Base-by-base conservation (phyloP, 441 rosid species). In the Adansonia rubrostipa region DNA sequence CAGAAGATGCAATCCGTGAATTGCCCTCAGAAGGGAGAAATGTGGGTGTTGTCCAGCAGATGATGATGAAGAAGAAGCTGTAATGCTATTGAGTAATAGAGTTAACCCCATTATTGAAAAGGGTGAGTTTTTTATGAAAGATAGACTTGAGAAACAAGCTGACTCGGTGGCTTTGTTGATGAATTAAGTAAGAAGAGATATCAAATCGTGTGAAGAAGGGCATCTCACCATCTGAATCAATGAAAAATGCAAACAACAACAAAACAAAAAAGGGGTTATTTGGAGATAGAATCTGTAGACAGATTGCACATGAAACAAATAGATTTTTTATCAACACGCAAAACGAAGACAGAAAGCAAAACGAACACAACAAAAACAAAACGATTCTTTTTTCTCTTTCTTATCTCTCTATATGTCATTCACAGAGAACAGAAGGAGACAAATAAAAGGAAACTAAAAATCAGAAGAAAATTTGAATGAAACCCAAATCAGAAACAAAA, bases 161-260 rank as follows among this genome's bases (percentile, higher is more conserved):
- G 85, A 89, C 79, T 77, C 85, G 84, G 85, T 60, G 86, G 22
- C 22, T 77, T 44, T 19, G 75, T 75, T 51, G 36, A 47, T 62
- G 79, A 86, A 82, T 68, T 78, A 80, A 80, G 85, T 80, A 75
- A 56, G 62, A 80, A 19, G 77, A 77, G 75, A 81, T 82, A 86
- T 80, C 80, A 57, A 88, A 72, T 69, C 86, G 87, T 83, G 78
- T 78, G 77, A 74, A 77, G 85, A 82, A 73, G 86, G 79, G 94
- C 97, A 90, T 90, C 88, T 88, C 94, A 90, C 89, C 90, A 87
- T 87, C 88, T 85, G 88, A 60, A 73, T 64, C 68, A 79, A 81
- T 79, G 82, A n/a, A 78, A 53, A 28, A 17, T 24, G 73, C 56
- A 22, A 71, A 36, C 42, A 73, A 57, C 33, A 75, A 15, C 77